Base-by-base conservation (phyloP, 352 stramenopile species). In the Blastocystis sp. region DNA sequence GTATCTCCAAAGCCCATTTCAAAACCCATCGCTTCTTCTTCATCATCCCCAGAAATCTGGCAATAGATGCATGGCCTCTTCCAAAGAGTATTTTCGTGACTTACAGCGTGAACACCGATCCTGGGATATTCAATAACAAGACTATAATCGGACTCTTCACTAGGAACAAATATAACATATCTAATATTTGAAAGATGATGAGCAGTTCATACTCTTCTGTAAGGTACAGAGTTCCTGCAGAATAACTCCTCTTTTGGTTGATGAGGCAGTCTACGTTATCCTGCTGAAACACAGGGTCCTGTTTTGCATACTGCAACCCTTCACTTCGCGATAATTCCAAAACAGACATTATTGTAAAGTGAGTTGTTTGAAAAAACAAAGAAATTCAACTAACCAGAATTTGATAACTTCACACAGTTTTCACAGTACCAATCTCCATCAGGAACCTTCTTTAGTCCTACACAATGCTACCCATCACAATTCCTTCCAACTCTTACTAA, bases 391-490 rank as follows among this genome's bases (percentile, higher is more conserved):
- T 55, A 78, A 37, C 30, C 56, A 9, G 18, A 37, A n/a, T 64
- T 64, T 18, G 41, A 65, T 41, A 65, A 47, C 70, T 64, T 81
- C 45, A 20, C 62, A 54, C 90, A 91, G 9, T 90, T 69, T 39
- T 73, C 73, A 91, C 94, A 96, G 90, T 95, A 96, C 94, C 94
- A 96, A 90, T 96, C 94, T 37, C 95, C 93, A 24, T 93, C 93
- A 1, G 94, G 94, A 30, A 96, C 93, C 76, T 91, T 91, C 7
- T 91, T 91, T 9, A 96, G 91, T 90, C 94, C 94, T 0, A 93
- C 94, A 76, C 94, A 96, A 94, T 96, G 95, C 94, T 96, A 92
- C 2, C 65, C 7, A 75, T 73, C 11, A 89, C 41, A 55, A 30
- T 18, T 3, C 56, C n/a, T 16, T 7, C 8, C 11, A 20, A 18